phyloP scores from a whole-genome alignment of 2,329 filamentous ascomycete genomes.

The Pseudonectria foliicola region DNA sequence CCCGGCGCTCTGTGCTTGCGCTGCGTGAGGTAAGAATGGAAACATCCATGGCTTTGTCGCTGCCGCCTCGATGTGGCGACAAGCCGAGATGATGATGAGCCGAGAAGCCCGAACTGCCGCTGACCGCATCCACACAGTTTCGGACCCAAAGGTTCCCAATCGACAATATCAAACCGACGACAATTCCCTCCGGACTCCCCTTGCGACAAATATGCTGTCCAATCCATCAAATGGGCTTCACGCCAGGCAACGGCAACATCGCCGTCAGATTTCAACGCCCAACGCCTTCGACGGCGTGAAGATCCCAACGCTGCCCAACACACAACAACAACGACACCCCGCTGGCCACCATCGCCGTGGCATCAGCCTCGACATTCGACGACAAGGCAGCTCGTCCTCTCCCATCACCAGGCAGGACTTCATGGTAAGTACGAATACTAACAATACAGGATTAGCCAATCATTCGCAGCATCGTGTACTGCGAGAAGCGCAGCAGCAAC shows the following conservation, averaged over 20 bases:
- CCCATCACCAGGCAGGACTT: slow-evolving; percentile 24
- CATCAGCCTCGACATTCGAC: slow-evolving; percentile 72
- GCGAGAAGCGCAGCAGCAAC: slow-evolving; percentile 87
- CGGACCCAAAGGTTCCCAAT: slow-evolving; percentile 43
- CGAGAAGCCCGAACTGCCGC: neutral
- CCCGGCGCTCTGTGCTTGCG: slow-evolving; percentile 77
- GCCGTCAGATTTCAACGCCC: slow-evolving; percentile 83
- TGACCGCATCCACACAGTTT: slow-evolving; percentile 25
- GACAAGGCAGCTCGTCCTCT: slow-evolving; percentile 38
- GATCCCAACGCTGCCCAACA: slow-evolving; percentile 57
- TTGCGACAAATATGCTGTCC: slow-evolving; percentile 71
- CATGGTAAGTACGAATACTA: slow-evolving; percentile 47
- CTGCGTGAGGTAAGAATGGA: slow-evolving; percentile 63
- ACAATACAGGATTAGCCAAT: slow-evolving; percentile 48
- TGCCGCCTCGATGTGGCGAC: neutral
- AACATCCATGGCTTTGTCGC: too few species aligned
- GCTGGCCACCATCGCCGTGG: slow-evolving; percentile 64
- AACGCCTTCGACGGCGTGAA: slow-evolving; percentile 68
- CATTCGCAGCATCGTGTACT: slow-evolving; percentile 63
- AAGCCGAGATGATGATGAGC: neutral
- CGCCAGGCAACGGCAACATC: slow-evolving; percentile 51
- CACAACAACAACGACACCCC: slow-evolving; percentile 32
- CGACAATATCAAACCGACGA: slow-evolving; percentile 45
- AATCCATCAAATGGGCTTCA: slow-evolving; percentile 66
- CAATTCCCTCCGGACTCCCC: slow-evolving; percentile 58